These are phyloP conservation scores for Fusarium sp. DNA, from an alignment of 2,329 filamentous ascomycete species.

Conservation along the genomic window DNA sequence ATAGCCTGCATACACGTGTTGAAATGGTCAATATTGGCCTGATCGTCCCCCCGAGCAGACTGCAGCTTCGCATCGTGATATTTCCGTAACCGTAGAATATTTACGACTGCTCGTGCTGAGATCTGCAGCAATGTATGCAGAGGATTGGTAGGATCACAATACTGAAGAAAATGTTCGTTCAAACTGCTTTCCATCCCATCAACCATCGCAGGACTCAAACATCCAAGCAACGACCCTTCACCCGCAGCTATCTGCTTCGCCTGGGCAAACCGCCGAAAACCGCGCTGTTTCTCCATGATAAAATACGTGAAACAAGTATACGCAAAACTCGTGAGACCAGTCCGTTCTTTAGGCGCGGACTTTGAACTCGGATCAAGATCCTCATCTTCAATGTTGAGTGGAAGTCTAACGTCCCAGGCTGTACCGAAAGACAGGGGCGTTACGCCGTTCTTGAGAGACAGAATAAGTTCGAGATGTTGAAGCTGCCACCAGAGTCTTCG, in stretches of 20 bases:
- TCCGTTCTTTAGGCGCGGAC: background rate
- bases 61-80: constrained; percentile 1
- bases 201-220: background rate
- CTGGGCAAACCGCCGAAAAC: background rate
- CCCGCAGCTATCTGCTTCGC: background rate
- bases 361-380: background rate
- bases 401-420: constrained; percentile 22
- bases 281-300: background rate
- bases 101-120: constrained; percentile 1
- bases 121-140: constrained; percentile 9
- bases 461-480: constrained; percentile 8
- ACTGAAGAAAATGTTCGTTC: constrained; percentile 22
- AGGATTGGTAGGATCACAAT: constrained; percentile 17
- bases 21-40: constrained; percentile 20
- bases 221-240: constrained; percentile 4
- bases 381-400: constrained; percentile 21
- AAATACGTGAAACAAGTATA: constrained; percentile 6
- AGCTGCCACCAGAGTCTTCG: constrained; percentile 29
- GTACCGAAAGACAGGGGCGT: constrained; percentile 12
- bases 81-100: constrained; percentile 16
- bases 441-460: background rate
- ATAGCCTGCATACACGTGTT: constrained; percentile 21
- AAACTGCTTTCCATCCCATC: constrained; percentile 6
- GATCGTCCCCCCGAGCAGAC: background rate
- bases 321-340: background rate